Percentiles rank a stretch among this genome's conserved stretches.
Evolutionary conservation across 1,284 basidiomycete species (phyloP).

Genomic region (Agaricales sp.): DNA sequence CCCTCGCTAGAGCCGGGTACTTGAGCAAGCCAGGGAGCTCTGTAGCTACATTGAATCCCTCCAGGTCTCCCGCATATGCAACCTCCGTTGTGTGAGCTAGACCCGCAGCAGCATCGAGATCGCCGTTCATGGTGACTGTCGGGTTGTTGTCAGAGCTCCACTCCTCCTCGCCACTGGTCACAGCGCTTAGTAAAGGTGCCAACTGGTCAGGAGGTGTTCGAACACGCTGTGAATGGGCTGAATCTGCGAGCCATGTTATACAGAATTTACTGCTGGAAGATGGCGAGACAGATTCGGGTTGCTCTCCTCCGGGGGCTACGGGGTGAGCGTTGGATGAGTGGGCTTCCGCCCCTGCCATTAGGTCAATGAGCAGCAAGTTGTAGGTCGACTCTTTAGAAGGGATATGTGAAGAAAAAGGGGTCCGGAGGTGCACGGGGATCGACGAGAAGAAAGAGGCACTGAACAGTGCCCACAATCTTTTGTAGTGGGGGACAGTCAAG

Average conservation of each 20-base stretch:
- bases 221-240: constrained; percentile 22
- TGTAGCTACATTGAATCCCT: neutral
- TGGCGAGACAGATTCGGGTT: constrained; percentile 25
- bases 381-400: neutral
- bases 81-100: neutral
- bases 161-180: constrained; percentile 13
- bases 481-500: neutral
- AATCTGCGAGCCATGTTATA: constrained; percentile 37
- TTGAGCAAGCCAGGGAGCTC: constrained; percentile 10
- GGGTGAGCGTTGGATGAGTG: neutral
- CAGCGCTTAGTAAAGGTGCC: constrained; percentile 27
- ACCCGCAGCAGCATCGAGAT: neutral
- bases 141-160: neutral
- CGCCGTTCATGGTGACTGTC: neutral
- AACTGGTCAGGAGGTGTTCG: constrained; percentile 23
- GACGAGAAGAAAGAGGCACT: neutral
- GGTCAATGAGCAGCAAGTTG: neutral
- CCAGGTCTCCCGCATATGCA: too few relatives aligned
- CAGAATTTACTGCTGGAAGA: constrained; percentile 36
- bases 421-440: neutral
- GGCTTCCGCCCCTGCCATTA: neutral
- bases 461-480: neutral
- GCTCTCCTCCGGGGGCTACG: neutral
- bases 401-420: neutral
- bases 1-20: constrained; percentile 49